Evolutionary conservation across 2,329 filamentous ascomycete genomes (phyloP).

Genomic region (Bipolaris zeicola): DNA sequence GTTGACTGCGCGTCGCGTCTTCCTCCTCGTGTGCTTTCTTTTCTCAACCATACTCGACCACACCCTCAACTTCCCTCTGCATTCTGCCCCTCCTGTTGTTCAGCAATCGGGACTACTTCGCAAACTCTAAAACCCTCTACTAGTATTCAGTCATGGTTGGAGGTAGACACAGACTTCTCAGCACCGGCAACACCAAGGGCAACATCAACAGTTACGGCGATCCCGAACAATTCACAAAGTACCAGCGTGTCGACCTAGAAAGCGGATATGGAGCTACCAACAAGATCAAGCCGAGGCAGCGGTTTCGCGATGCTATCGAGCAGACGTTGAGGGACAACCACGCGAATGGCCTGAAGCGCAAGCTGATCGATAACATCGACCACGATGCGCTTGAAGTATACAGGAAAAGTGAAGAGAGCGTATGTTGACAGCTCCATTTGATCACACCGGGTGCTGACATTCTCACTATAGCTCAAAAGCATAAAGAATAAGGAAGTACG

Average conservation of each 20-base stretch:
- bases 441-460: background rate
- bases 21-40: slow-evolving; percentile 6
- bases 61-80: background rate
- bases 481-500: slow-evolving; percentile 60
- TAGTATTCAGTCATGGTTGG: slow-evolving; percentile 29
- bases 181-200: slow-evolving; percentile 13
- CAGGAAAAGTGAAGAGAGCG: slow-evolving; percentile 58
- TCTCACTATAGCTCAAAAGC: slow-evolving; percentile 50
- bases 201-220: slow-evolving; percentile 11
- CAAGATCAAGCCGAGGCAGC: slow-evolving; percentile 20
- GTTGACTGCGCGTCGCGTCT: slow-evolving; percentile 11
- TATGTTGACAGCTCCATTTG: slow-evolving; percentile 16
- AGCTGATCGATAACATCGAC: slow-evolving; percentile 55
- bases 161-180: slow-evolving; percentile 25
- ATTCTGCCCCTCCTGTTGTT: background rate
- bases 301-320: slow-evolving; percentile 57
- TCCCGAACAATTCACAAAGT: slow-evolving; percentile 18
- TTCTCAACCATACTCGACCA: background rate
- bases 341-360: slow-evolving; percentile 56
- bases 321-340: slow-evolving; percentile 54
- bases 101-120: no score
- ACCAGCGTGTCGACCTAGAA: slow-evolving; percentile 36
- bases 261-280: slow-evolving; percentile 33
- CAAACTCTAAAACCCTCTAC: background rate
- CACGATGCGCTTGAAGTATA: slow-evolving; percentile 56